Base-by-base conservation (phyloP, 2,329 filamentous ascomycete genomes). In the Dactylellina haptotyla region DNA sequence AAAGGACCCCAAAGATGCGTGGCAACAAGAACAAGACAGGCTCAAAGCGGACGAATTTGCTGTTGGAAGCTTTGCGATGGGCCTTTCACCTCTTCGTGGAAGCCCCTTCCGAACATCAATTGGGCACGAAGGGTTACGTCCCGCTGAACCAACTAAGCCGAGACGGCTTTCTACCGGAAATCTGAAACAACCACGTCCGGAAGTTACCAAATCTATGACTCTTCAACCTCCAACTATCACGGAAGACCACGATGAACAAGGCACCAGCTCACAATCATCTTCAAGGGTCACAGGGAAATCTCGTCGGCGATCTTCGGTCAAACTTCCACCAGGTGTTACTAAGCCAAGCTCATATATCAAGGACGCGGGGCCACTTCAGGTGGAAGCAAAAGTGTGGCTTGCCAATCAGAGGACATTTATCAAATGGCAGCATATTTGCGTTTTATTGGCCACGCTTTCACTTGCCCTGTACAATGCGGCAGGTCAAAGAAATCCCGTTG, bases 311-410 rank as follows among this genome's bases (percentile, higher is more conserved):
- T 65, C 61, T 14, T 74, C 70, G 1, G 70, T 74, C 9, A 62
- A 67, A 34, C 84, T 98, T 2, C 95, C 95, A 0, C 90, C 93
- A 25, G 95, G 95, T 30, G 92, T 99, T n/a, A 87, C 87, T 20
- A 89, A 96, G 79, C 95, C 95, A 1, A 87, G 86, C 6, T 85
- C 88, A 76, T 96, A 94, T 89, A 91, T 99, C 84, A 99, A 99
- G 84, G 96, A 99, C 81, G 87, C 90, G 32, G 94, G 95, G 2
- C 91, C 93, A 34, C 86, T 98, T 76, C 90, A 93, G 79, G 92
- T 99, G 66, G 95, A 99, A 83, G 93, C 92, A 75, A 99, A 99
- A 82, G 94, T 99, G 28, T 99, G 95, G 94, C 89, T 99, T 66
- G 95, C 95, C 62, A 99, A 99, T 81, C 94, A 99, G 83, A 90